phyloP scores from a whole-genome alignment of 2,329 filamentous ascomycete genomes.

The Hypoxylon sp. region DNA sequence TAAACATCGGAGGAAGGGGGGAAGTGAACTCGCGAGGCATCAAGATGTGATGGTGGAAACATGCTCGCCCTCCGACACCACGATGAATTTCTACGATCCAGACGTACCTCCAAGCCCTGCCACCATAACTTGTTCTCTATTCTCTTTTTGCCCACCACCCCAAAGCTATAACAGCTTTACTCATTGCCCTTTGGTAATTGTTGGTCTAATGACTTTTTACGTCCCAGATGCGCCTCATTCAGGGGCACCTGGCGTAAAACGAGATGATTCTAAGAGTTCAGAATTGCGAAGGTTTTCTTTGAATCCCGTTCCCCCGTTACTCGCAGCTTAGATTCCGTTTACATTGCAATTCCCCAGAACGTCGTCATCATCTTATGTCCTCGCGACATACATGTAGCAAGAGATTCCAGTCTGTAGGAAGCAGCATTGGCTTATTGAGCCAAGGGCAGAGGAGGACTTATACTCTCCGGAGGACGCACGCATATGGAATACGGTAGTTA shows the following conservation, averaged over 20 bases:
- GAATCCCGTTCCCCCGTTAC: background rate
- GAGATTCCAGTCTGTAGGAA: background rate
- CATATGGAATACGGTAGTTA: background rate
- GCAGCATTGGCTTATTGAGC: too few relatives aligned
- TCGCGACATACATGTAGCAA: background rate
- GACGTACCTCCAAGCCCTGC: background rate
- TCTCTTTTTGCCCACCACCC: background rate
- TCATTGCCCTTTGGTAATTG: background rate
- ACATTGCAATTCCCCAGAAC: too few relatives aligned
- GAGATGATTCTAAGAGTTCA: background rate
- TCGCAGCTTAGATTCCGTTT: too few relatives aligned
- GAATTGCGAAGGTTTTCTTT: background rate
- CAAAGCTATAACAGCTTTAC: background rate
- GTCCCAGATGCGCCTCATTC: background rate
- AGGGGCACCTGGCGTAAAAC: background rate
- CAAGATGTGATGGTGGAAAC: constrained; percentile 49
- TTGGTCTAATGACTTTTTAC: background rate
- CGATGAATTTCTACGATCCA: background rate
- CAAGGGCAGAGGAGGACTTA: background rate
- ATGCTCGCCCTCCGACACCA: background rate
- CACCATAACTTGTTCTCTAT: background rate
- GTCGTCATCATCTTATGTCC: too few relatives aligned
- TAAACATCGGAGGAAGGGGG: constrained; percentile 70
- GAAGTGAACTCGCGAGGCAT: constrained; percentile 68
- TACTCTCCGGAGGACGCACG: background rate